A percentile compares a stretch with the other conserved stretches of the same genome.
phyloP scores from a whole-genome alignment of 2,329 filamentous ascomycete species.

The Sporothrix humicola region DNA sequence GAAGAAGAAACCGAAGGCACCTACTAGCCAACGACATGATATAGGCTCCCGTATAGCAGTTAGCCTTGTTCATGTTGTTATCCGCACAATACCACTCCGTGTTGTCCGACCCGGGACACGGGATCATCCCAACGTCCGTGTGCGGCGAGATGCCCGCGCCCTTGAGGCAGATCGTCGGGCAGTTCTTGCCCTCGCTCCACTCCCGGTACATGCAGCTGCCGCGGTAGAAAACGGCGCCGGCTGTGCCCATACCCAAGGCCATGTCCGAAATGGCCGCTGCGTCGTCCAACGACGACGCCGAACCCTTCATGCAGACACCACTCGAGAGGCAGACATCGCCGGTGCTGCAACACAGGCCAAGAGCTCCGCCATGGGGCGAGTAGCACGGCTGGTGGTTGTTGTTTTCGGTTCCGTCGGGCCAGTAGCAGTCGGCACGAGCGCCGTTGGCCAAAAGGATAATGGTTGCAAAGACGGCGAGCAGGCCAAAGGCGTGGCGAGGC shows the following conservation, averaged over 20 bases:
- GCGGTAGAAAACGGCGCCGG: constrained; percentile 32
- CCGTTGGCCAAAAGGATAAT: neutral
- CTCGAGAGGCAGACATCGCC: constrained; percentile 36
- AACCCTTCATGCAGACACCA: constrained; percentile 31
- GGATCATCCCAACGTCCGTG: constrained; percentile 23
- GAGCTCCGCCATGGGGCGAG: neutral
- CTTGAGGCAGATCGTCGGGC: constrained; percentile 32
- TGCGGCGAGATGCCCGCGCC: constrained; percentile 9
- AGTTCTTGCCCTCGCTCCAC: constrained; percentile 31
- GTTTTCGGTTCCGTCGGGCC: constrained; percentile 35
- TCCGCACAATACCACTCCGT: constrained; percentile 35
- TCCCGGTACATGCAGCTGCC: constrained; percentile 33
- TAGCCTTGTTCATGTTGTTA: constrained; percentile 29
- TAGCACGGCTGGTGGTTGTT: constrained; percentile 34
- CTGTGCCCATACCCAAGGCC: neutral
- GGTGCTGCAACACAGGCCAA: constrained; percentile 35
- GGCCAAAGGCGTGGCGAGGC: neutral
- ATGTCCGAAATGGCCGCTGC: neutral
- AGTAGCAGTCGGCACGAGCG: constrained; percentile 34
- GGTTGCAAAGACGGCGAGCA: neutral
- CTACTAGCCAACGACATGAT: constrained; percentile 32
- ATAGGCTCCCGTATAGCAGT: constrained; percentile 32
- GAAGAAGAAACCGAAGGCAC: no score
- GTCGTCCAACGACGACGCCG: neutral
- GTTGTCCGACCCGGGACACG: constrained; percentile 22